Conservation (phyloP, 2,329 filamentous ascomycete species). For the Xylaria sp. region DNA sequence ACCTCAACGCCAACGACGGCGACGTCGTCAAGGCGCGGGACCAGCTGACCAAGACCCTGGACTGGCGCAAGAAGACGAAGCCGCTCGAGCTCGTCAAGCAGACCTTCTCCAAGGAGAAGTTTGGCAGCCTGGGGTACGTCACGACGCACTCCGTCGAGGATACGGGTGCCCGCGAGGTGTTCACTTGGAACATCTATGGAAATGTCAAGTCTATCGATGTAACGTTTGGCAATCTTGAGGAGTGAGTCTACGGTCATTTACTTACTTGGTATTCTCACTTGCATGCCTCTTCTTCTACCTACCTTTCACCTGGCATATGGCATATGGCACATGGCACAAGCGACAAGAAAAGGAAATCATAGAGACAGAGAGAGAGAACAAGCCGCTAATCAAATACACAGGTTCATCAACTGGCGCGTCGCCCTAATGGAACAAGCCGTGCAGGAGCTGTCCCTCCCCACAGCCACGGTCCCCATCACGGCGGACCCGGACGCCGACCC, state of each 20-base stretch:
- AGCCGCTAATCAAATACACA: conserved; percentile 43
- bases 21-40: conserved; percentile 75
- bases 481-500: conserved; percentile 77
- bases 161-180: conserved; percentile 60
- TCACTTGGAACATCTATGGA: conserved; percentile 95
- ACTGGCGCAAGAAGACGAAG: conserved; percentile 81
- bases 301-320: not conserved
- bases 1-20: conserved; percentile 85
- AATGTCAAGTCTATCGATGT: conserved; percentile 78
- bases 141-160: conserved; percentile 63
- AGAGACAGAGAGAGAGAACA: too few relatives aligned
- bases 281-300: not conserved
- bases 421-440: conserved; percentile 89
- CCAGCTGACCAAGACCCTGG: conserved; percentile 78
- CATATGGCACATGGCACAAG: not conserved
- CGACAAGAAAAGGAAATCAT: too few relatives aligned
- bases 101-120: conserved; percentile 72
- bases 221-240: conserved; percentile 82
- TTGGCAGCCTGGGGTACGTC: conserved; percentile 79
- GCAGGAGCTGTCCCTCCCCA: conserved; percentile 71
- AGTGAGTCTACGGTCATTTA: conserved; percentile 59
- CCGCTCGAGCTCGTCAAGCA: conserved; percentile 70
- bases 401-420: conserved; percentile 88
- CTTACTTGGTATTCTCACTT: not conserved
- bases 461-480: conserved; percentile 73